Evolutionary conservation across 2,329 filamentous ascomycete genomes (phyloP).

Genomic region (Botrytis pseudocinerea): DNA sequence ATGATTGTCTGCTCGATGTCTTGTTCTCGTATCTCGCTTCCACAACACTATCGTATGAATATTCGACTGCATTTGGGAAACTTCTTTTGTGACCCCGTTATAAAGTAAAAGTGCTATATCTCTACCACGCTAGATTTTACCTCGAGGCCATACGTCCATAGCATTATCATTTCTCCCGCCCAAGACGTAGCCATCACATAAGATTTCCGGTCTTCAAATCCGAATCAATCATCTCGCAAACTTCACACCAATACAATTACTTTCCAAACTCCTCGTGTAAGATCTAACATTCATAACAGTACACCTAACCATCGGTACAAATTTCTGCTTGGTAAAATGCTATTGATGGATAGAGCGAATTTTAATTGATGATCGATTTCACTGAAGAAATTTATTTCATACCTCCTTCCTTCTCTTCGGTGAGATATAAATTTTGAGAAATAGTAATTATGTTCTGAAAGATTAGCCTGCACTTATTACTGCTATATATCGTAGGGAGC

Average conservation of each 20-base stretch:
- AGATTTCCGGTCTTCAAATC: background rate
- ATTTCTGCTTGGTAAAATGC: no score
- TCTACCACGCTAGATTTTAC: background rate
- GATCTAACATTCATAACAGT: background rate
- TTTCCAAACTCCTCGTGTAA: background rate
- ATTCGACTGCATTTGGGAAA: background rate
- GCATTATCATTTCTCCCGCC: background rate
- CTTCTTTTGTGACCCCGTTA: rapidly evolving
- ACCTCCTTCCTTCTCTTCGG: no score
- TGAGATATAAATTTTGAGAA: no score
- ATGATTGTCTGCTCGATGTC: background rate
- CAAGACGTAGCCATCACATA: background rate
- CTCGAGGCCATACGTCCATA: background rate
- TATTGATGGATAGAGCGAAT: no score
- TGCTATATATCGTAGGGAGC: no score
- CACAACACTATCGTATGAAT: background rate
- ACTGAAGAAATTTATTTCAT: background rate
- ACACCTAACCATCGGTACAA: background rate
- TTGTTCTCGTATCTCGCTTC: background rate
- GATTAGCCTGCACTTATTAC: no score
- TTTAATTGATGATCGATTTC: rapidly evolving
- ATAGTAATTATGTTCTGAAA: no score
- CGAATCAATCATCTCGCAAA: background rate
- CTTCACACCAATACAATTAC: no score
- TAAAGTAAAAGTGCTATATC: background rate